phyloP scores from a whole-genome alignment of 257 asterid genomes.

The Coffea canephora region DNA sequence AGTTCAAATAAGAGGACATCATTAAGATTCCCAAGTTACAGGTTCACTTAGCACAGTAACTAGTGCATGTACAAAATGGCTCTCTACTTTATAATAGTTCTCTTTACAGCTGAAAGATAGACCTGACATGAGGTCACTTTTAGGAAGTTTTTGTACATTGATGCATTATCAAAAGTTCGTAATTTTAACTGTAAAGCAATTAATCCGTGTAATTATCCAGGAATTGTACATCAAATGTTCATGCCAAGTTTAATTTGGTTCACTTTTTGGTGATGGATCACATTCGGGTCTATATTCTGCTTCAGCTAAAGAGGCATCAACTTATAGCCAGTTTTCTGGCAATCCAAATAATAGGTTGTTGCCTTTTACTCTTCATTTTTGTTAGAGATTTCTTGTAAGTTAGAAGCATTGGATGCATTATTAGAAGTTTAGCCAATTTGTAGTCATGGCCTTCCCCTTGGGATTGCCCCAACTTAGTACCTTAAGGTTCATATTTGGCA shows the following conservation, averaged over 20 bases:
- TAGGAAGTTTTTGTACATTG: not conserved
- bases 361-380: not conserved
- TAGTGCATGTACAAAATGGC: constrained; percentile 6
- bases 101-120: constrained; percentile 5
- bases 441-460: too few relatives aligned
- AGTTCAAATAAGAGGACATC: constrained; percentile 12
- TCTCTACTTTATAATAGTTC: not conserved
- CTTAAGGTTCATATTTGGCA: too few relatives aligned
- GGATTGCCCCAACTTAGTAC: too few relatives aligned
- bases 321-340: too few relatives aligned
- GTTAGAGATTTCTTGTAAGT: not conserved
- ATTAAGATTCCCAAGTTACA: not conserved
- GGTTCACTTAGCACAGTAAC: not conserved
- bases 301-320: not conserved
- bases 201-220: not conserved
- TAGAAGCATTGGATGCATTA: not conserved
- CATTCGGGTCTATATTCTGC: not conserved
- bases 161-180: not conserved
- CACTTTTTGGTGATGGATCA: not conserved
- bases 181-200: not conserved
- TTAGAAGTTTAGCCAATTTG: too few relatives aligned
- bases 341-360: not conserved
- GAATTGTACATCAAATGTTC: not conserved
- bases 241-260: not conserved
- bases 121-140: not conserved